These are phyloP conservation scores for Rutstroemia sydowiana DNA, from an alignment of 2,329 filamentous ascomycete species.

Conservation along the genomic window DNA sequence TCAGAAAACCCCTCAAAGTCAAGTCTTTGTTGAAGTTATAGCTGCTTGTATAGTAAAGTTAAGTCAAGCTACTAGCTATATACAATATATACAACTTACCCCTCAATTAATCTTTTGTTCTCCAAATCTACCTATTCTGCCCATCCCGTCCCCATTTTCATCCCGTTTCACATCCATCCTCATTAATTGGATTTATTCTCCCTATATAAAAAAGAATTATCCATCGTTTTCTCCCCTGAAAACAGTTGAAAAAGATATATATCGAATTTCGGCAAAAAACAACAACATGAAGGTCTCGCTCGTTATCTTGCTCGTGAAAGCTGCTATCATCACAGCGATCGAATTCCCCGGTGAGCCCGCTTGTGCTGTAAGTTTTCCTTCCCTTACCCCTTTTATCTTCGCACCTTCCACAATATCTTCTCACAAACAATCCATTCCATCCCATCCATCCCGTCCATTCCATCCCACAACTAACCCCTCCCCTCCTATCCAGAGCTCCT, in stretches of 20 bases:
- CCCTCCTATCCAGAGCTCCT: conserved; percentile 18
- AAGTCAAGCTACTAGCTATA: conserved; percentile 18
- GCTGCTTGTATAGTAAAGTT: too few relatives aligned
- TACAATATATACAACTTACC: neutral
- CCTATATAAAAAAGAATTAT: neutral
- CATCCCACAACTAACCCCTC: neutral
- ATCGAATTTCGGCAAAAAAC: neutral
- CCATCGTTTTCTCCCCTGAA: neutral
- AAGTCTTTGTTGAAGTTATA: too few relatives aligned
- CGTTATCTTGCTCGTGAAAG: conserved; percentile 28
- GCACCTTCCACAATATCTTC: too few relatives aligned
- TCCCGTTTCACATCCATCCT: neutral
- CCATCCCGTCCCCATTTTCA: neutral
- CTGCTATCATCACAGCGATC: conserved; percentile 35
- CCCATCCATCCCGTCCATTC: too few relatives aligned
- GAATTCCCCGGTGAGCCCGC: conserved; percentile 31
- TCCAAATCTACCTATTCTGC: too few relatives aligned
- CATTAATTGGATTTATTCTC: neutral
- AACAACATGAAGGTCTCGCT: conserved; percentile 37
- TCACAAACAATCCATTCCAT: conserved; percentile 7
- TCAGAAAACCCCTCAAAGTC: too few relatives aligned
- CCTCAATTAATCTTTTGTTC: neutral
- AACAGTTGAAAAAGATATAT: neutral
- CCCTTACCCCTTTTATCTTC: too few relatives aligned
- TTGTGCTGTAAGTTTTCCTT: conserved; percentile 35